Conservation (phyloP, 805 yeast genomes). For the Metschnikowia proteae region DNA sequence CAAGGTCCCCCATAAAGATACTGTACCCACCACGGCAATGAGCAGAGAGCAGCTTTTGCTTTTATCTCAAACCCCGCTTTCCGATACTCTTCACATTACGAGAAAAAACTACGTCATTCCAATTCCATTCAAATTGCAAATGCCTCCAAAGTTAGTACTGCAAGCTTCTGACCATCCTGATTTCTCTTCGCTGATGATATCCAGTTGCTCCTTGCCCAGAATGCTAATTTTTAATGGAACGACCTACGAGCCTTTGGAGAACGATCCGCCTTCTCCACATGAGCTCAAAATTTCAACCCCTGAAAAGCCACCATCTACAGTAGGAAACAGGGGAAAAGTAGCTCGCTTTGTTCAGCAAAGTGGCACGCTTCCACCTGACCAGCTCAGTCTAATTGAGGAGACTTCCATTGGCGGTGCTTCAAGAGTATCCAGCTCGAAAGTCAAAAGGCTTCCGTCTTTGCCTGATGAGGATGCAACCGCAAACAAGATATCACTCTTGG, state of each 20-base stretch:
- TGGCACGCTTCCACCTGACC: slow-evolving; percentile 27
- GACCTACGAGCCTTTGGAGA: slow-evolving; percentile 33
- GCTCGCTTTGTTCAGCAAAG: slow-evolving; percentile 22
- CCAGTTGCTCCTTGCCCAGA: slow-evolving; percentile 8
- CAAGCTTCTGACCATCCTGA: slow-evolving; percentile 7
- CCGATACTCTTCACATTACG: slow-evolving; percentile 35
- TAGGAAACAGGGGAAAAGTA: slow-evolving; percentile 24
- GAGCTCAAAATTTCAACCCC: slow-evolving; percentile 5
- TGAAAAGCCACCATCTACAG: slow-evolving; percentile 27
- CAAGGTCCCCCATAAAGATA: slow-evolving; percentile 18
- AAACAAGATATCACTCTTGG: neutral
- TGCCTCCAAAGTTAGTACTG: slow-evolving; percentile 38
- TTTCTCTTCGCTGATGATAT: neutral
- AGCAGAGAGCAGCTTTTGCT: slow-evolving; percentile 22
- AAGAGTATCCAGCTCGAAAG: slow-evolving; percentile 29
- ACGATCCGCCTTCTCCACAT: neutral
- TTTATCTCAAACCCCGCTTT: slow-evolving; percentile 34
- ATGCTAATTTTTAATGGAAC: slow-evolving; percentile 33
- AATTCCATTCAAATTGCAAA: slow-evolving; percentile 38
- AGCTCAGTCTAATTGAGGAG: slow-evolving; percentile 42
- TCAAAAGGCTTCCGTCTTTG: slow-evolving; percentile 8
- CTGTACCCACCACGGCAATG: slow-evolving; percentile 21
- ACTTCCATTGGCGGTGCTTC: slow-evolving; percentile 28
- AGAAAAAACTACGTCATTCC: slow-evolving; percentile 33
- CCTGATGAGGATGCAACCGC: neutral